Evolutionary conservation across 2,329 filamentous ascomycete species (phyloP).

Genomic region (Talaromyces sp.): DNA sequence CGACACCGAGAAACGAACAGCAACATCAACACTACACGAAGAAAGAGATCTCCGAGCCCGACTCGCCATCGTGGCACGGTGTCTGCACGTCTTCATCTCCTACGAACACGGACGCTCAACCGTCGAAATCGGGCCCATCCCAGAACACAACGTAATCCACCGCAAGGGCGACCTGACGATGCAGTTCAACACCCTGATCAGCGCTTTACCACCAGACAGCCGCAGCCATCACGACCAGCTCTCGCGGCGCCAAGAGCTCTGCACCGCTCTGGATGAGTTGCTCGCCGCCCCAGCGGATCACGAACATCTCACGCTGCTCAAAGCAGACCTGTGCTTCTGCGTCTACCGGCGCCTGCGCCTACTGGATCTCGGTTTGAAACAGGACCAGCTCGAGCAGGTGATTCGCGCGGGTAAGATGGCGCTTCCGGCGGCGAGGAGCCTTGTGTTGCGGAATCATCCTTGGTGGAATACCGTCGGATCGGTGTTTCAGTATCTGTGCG

Average conservation of each 20-base stretch:
- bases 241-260: conserved; percentile 8
- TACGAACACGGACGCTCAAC: conserved; percentile 30
- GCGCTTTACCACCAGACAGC: conserved; percentile 6
- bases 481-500: conserved; percentile 40
- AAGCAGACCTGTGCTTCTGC: conserved; percentile 25
- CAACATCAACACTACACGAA: conserved; percentile 4
- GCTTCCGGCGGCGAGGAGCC: conserved; percentile 27
- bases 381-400: conserved; percentile 32
- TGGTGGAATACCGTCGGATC: conserved; percentile 43
- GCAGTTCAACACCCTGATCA: conserved; percentile 15
- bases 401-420: conserved; percentile 30
- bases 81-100: conserved; percentile 25
- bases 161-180: conserved; percentile 15
- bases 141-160: conserved; percentile 10
- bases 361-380: conserved; percentile 31
- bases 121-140: conserved; percentile 18
- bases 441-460: conserved; percentile 30
- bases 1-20: neutral
- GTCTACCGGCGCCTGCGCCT: conserved; percentile 40
- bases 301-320: conserved; percentile 27
- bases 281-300: conserved; percentile 14
- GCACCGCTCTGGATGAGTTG: conserved; percentile 12
- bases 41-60: conserved; percentile 18
- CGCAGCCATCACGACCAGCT: conserved; percentile 3
- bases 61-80: conserved; percentile 24